These are phyloP conservation scores for Ceratocystis cacaofunesta DNA, from an alignment of 2,329 filamentous ascomycete species.

Conservation along the genomic window DNA sequence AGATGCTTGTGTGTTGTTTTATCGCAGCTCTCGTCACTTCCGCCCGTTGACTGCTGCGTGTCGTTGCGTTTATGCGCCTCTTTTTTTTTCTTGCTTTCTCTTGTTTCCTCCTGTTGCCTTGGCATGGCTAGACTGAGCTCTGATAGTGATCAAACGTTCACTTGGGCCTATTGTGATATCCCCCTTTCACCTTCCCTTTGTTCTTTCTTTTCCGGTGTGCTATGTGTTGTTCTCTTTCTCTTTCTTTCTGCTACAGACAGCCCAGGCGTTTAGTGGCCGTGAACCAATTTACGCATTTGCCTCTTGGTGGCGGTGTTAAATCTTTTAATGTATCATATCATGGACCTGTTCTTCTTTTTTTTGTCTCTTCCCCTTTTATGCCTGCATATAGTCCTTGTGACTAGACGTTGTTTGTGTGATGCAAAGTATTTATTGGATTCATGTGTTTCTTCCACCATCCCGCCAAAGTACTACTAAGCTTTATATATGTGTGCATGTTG, in stretches of 20 bases:
- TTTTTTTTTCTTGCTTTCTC: neutral
- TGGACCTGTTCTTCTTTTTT: neutral
- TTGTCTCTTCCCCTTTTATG: neutral
- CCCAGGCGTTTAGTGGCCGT: neutral
- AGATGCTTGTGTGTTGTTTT: too few species aligned
- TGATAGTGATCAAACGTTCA: neutral
- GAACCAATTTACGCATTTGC: neutral
- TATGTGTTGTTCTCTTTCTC: neutral
- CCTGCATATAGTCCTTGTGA: neutral
- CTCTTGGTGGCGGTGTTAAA: neutral
- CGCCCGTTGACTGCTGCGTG: neutral
- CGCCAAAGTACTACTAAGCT: too few species aligned
- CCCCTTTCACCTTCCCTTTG: neutral
- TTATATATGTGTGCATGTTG: too few species aligned
- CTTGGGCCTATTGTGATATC: neutral
- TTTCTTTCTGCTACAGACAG: neutral
- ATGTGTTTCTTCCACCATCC: neutral
- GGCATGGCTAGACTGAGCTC: neutral
- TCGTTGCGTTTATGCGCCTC: neutral
- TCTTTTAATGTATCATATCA: slow-evolving; percentile 2
- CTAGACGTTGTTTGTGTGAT: neutral
- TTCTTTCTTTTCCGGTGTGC: neutral
- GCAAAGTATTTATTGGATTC: neutral
- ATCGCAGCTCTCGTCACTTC: too few species aligned
- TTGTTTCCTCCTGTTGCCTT: neutral